Percentiles rank a stretch among this genome's conserved stretches.
Evolutionary conservation across 495 filamentous ascomycete species (phyloP).

Genomic region (Penicillium taxi): DNA sequence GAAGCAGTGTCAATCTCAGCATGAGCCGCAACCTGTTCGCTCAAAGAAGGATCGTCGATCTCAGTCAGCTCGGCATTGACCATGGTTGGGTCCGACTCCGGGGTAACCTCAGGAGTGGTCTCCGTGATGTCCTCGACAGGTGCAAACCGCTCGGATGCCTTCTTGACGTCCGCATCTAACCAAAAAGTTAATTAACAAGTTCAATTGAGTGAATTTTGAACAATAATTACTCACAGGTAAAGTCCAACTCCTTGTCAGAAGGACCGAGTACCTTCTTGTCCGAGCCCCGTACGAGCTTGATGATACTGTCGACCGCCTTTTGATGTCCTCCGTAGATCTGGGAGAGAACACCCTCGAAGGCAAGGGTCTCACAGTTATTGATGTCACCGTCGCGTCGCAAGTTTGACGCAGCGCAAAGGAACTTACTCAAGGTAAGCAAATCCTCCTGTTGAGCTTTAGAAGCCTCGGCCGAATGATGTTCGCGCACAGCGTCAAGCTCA

Average conservation of each 20-base stretch:
- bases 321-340: slow-evolving; percentile 83
- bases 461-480: slow-evolving; percentile 54
- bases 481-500: slow-evolving; percentile 61
- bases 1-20: slow-evolving; percentile 12
- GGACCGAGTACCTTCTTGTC: slow-evolving; percentile 63
- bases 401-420: slow-evolving; percentile 69
- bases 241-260: slow-evolving; percentile 52
- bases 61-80: slow-evolving; percentile 73
- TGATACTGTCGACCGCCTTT: slow-evolving; percentile 69
- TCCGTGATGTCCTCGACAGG: slow-evolving; percentile 16
- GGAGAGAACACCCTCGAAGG: slow-evolving; percentile 83
- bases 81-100: slow-evolving; percentile 65
- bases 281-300: slow-evolving; percentile 75
- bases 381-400: slow-evolving; percentile 61
- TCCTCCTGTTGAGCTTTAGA: slow-evolving; percentile 44
- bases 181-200: slow-evolving; percentile 18
- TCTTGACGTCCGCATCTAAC: slow-evolving; percentile 63
- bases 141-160: slow-evolving; percentile 36
- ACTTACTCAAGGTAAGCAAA: slow-evolving; percentile 65
- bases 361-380: slow-evolving; percentile 63
- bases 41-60: slow-evolving; percentile 40
- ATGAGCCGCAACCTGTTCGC: slow-evolving; percentile 13
- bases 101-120: slow-evolving; percentile 24
- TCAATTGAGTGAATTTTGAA: background rate
- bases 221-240: slow-evolving; percentile 62